Percentiles rank a stretch among this genome's conserved stretches.
These are phyloP conservation scores for Penicillium antarcticum DNA, from an alignment of 495 filamentous ascomycete species.

Conservation along the genomic window DNA sequence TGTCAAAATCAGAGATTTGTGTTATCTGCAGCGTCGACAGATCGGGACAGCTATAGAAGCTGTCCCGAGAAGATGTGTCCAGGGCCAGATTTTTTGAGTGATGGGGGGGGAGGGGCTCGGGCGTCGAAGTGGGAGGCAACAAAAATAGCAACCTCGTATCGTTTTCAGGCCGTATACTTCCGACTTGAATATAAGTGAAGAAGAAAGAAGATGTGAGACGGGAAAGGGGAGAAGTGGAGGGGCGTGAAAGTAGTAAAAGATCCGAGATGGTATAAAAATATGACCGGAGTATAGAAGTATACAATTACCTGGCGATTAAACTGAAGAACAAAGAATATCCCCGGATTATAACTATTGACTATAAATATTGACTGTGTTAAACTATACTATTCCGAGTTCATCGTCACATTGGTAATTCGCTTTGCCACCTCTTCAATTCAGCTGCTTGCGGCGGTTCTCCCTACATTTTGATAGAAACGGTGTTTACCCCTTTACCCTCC, in stretches of 20 bases:
- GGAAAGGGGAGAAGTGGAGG: conserved; percentile 10
- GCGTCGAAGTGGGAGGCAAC: conserved; percentile 19
- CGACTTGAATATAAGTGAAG: not conserved
- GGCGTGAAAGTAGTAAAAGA: conserved; percentile 1
- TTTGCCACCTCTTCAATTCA: conserved; percentile 14
- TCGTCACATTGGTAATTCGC: conserved; percentile 8
- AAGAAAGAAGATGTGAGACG: not conserved
- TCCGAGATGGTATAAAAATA: conserved; percentile 4
- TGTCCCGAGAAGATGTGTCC: conserved; percentile 43
- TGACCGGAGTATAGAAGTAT: not conserved
- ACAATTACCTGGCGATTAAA: too few species aligned
- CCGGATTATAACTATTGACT: not conserved
- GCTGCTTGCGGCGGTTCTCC: conserved; percentile 18
- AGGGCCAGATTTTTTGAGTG: conserved; percentile 44
- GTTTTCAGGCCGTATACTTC: conserved; percentile 6
- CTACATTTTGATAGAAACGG: conserved; percentile 4
- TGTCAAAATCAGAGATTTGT: conserved; percentile 10
- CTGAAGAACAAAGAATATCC: too few species aligned
- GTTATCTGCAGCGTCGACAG: conserved; percentile 39
- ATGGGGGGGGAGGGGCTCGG: conserved; percentile 22
- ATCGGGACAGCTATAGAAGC: conserved; percentile 52
- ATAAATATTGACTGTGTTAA: too few species aligned
- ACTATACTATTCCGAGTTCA: too few species aligned
- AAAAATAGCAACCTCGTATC: conserved; percentile 25
- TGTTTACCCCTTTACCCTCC: not conserved